Base-by-base conservation (phyloP, 1,284 basidiomycete genomes). In the Ustilago shanxiensis region DNA sequence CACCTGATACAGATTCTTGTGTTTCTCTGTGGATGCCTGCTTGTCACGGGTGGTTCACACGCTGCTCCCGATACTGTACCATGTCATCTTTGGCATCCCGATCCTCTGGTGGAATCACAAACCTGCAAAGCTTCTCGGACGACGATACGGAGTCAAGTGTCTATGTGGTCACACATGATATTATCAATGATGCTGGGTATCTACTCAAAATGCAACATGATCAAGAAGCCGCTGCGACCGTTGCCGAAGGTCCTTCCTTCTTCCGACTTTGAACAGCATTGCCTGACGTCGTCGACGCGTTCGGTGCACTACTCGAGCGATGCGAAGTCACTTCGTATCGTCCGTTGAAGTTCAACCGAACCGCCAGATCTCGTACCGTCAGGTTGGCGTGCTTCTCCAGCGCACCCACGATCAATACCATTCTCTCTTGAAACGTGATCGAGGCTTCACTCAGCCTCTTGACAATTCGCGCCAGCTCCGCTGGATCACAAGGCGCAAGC, bases 301-400 rank as follows among this genome's bases (percentile, higher is more conserved):
- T 58, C 0, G 51, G 41, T 7, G 51, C 45, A 14, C 35, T 39
- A 51, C 56, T 59, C 20, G 70, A 52, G 3, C 70, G 70, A 55
- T 67, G 70, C 14, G 60, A 29, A 6, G 49, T 33, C 35, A 54
- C 52, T 41, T 79, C 74, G 51, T 84, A 83, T 44, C 74, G 79
- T 8, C 73, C 72, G 59, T 84, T 84, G 72, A 83, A 84, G 71
- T 84, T 82, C 69, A 82, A 77, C 3, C 77, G 54, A 29, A 79
- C 73, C 22, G 75, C 78, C 13, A 81, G 56, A 56, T 81, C 80
- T 13, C 79, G 79, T 10, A 81, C 80, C 1, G 80, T 76, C 59
- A 86, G 69, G 44, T 85, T 86, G 29, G 82, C 63, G 33, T 86
- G 84, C 71, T 80, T 80, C 54, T 83, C 82, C 18, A 86, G 72